Evolutionary conservation across 139 green algal species (phyloP).

Genomic region (Spirogloea muscicola): DNA sequence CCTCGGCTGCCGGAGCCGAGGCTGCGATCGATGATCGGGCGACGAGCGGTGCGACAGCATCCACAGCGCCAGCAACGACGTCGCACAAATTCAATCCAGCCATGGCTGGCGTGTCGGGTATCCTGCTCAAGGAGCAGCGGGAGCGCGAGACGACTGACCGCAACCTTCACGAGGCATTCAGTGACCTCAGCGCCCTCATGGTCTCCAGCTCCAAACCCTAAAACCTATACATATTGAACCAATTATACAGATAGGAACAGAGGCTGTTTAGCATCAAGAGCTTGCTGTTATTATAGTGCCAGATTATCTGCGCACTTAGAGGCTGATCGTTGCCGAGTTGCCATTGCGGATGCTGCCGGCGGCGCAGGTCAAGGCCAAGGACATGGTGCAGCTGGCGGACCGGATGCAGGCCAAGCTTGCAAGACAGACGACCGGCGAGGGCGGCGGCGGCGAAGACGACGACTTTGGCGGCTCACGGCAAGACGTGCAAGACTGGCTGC

Average conservation of each 20-base stretch:
- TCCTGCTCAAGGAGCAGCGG: conserved; percentile 28
- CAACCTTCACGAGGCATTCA: conserved; percentile 37
- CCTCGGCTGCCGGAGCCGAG: background rate
- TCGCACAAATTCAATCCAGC: conserved; percentile 22
- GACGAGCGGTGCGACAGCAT: background rate
- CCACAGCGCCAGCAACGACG: background rate
- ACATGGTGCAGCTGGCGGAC: conserved; percentile 42
- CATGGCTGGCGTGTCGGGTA: conserved; percentile 35
- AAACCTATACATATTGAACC: background rate
- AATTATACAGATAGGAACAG: background rate
- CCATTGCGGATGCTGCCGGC: background rate
- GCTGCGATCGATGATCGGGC: background rate
- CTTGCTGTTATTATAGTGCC: background rate
- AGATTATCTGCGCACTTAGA: background rate
- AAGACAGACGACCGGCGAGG: background rate
- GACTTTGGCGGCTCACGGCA: conserved; percentile 32
- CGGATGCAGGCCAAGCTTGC: conserved; percentile 22
- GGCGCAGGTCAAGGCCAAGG: conserved; percentile 39
- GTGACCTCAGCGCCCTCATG: conserved; percentile 46
- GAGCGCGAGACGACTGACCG: conserved; percentile 10
- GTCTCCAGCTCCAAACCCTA: background rate
- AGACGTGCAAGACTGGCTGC: conserved; percentile 72
- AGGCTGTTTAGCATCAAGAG: background rate
- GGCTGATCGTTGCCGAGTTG: background rate
- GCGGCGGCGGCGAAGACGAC: conserved; percentile 1